Base-by-base conservation (phyloP, 371 early-diverging fungal species). In the Mortierella sp. region DNA sequence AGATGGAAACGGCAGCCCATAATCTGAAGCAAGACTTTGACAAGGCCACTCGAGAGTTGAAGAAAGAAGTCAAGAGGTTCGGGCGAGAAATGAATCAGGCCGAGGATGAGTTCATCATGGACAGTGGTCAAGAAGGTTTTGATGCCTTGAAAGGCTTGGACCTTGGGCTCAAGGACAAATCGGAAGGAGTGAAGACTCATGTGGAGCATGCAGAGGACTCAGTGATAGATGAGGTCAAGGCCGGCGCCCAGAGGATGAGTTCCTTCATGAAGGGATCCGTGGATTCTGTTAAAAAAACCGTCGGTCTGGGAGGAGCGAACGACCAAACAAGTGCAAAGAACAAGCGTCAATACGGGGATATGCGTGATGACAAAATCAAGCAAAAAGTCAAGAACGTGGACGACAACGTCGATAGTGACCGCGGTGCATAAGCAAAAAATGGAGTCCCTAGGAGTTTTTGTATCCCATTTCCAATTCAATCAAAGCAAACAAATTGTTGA, bases 221-320 rank as follows among this genome's bases (percentile, higher is more conserved):
- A 2, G 32, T 66, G 7, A 24, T 28, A 3, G 37, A 59, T 5
- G 50, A 52, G 23, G 39, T 64, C 44, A 64, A 51, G 66, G 3
- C 21, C 2, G 54, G 54, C 6, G 58, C 58, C 14, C 27, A 44
- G 23, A 52, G 50, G 41, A 52, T 52, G 4, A 17, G 47, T 11
- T 19, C 26, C 1, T 65, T 57, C 17, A 34, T 59, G 39, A 59
- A 59, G 52, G 60, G 27, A 8, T 44, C 52, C 1, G 6, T 59
- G 44, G 60, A 67, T 0, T 53, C 60, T 21, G 56, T 55, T 55
- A 66, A 66, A 54, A 66, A 48, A 43, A 52, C 56, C 24, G 32
- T 50, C 6, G 56, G 55, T 1, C 21, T 50, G 7, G 46, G 24
- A 9, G 50, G 44, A 9, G 1, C 19, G 3, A 37, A n/a, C 4